Percentiles rank a stretch among this genome's conserved stretches.
Conservation (phyloP, 2,329 filamentous ascomycete species). For the Ascochyta lentis region DNA sequence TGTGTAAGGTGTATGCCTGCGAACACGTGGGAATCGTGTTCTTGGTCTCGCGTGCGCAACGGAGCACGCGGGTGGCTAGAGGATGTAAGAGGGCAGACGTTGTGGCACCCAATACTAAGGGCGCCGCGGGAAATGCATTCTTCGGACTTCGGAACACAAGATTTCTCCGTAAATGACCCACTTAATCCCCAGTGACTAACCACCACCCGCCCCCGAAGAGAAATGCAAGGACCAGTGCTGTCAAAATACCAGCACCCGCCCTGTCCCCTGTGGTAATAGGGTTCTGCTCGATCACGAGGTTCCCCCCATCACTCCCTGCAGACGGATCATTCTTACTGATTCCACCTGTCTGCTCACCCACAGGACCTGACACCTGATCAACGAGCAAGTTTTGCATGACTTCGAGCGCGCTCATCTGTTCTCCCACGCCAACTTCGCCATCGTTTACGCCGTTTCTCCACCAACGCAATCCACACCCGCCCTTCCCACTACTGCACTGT, state of each 20-base stretch:
- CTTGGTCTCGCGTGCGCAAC: too few relatives aligned
- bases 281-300: conserved; percentile 30
- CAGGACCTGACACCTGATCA: conserved; percentile 37
- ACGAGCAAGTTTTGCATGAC: conserved; percentile 58
- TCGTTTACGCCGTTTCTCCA: conserved; percentile 52
- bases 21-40: too few relatives aligned
- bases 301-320: conserved; percentile 42
- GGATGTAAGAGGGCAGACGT: neutral
- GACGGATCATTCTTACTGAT: conserved; percentile 56
- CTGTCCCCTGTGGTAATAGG: conserved; percentile 65
- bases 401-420: conserved; percentile 65
- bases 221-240: conserved; percentile 61
- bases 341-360: conserved; percentile 60
- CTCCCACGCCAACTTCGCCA: conserved; percentile 59
- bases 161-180: neutral
- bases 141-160: too few relatives aligned
- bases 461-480: conserved; percentile 56
- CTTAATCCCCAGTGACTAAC: conserved; percentile 49
- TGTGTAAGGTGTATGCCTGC: too few relatives aligned
- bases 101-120: neutral
- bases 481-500: conserved; percentile 60
- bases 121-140: neutral
- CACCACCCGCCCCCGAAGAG: conserved; percentile 62
- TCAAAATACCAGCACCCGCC: conserved; percentile 71
- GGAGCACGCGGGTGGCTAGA: too few relatives aligned